phyloP scores from a whole-genome alignment of 2,329 filamentous ascomycete species.

The Tolypocladium ovalisporum region DNA sequence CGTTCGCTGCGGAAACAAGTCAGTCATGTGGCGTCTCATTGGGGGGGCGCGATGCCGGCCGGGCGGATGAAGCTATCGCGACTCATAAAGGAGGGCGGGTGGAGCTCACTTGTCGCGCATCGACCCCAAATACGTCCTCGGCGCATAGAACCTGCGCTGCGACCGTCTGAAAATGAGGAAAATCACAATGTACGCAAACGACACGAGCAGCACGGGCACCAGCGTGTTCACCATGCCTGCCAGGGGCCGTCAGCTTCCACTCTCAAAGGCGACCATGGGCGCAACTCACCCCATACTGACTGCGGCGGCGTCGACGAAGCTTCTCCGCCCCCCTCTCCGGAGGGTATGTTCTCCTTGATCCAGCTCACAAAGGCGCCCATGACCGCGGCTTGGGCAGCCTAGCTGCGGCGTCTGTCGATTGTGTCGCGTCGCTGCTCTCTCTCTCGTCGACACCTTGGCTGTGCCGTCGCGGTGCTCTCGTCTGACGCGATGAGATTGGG shows the following conservation, averaged over 20 bases:
- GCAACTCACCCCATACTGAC: conserved; percentile 23
- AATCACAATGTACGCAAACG: conserved; percentile 35
- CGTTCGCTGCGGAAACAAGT: conserved; percentile 33
- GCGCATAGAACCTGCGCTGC: conserved; percentile 42
- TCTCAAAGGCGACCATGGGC: not conserved
- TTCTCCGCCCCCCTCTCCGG: conserved; percentile 10
- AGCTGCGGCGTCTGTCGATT: not conserved
- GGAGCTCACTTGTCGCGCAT: conserved; percentile 35
- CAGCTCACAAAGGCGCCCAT: conserved; percentile 29
- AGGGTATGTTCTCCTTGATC: conserved; percentile 21
- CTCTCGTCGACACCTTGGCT: not conserved
- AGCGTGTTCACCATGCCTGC: conserved; percentile 38
- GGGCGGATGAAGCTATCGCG: not conserved
- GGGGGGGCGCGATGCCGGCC: not conserved
- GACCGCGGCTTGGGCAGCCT: conserved; percentile 9
- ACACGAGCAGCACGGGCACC: conserved; percentile 38
- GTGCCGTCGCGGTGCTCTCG: not conserved
- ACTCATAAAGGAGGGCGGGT: not conserved
- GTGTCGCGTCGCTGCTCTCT: not conserved
- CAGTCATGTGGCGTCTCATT: conserved; percentile 4
- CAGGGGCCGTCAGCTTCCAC: not conserved
- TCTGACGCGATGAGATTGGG: not conserved
- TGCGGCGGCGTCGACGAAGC: conserved; percentile 15
- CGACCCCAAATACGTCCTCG: conserved; percentile 39
- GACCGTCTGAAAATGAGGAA: conserved; percentile 39